Evolutionary conservation across 345 rosid species (phyloP), one percentile per base, ranked within the genome.

Genomic region (Lenwebbia sp.): DNA sequence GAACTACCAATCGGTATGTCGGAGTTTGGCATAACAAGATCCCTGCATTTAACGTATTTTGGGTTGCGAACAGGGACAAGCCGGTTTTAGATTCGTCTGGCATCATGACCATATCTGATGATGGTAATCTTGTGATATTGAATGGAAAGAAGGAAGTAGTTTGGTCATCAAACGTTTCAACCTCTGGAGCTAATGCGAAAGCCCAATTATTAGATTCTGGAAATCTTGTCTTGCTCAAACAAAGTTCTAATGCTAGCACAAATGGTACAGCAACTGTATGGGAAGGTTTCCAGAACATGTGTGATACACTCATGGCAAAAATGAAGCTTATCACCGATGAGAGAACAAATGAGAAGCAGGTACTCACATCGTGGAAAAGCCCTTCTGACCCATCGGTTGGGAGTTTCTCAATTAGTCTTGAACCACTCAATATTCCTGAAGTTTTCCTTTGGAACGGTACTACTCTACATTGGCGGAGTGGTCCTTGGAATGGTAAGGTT

Each of bases 261-360:
- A 54, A 12, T 50, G 49, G 12, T 17, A 86, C 54, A 30, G 88
- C 88, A 74, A 83, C 13, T 8, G 10, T 88, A 3, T 94, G 97
- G 98, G 91, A 95, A 87, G 94, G 97, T 84, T 94, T 94, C 50
- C 84, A 89, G 65, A 81, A 93, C 17, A 92, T 94, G 40, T 84
- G 86, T 5, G 84, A 92, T 82, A 50, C 89, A 33, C 81, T 88
- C 60, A 26, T 89, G 85, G 88, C 88, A 28, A 62, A 58, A 33
- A 93, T 93, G 98, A 89, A 1, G 65, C 83, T 94, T 2, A 86
- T 86, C 26, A 84, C 88, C 83, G 86, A 87, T 54, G 60, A 84
- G 26, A 54, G 33, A 25, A 81, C 82, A 6, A 86, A 88, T 23
- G n/a, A 84, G 9, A 85, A 87, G 14, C 25, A 86, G 57, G 78